Conservation (phyloP, 2,329 filamentous ascomycete genomes). For the Fusarium pininemorale region DNA sequence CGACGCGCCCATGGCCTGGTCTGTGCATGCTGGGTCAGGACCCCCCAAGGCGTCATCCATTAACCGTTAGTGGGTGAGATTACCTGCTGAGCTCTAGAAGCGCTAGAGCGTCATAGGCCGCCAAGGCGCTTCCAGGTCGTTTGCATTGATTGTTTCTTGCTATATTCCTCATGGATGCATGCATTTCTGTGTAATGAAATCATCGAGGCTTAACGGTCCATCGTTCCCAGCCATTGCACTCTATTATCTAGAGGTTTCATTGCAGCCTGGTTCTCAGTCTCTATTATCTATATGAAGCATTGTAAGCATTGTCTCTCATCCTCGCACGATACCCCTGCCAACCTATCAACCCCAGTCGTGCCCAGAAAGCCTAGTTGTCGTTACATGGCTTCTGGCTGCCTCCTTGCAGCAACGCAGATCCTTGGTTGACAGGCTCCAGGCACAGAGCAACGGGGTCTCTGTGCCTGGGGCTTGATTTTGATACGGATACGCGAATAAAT, state of each 20-base stretch:
- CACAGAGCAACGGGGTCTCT: constrained; percentile 14
- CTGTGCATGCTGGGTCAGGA: constrained; percentile 15
- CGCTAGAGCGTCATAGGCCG: constrained; percentile 29
- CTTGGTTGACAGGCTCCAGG: background rate
- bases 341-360: constrained; percentile 4
- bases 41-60: constrained; percentile 16
- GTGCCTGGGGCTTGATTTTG: background rate
- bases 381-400: constrained; percentile 25
- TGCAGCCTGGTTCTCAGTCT: background rate
- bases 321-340: constrained; percentile 10
- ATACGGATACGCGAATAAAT: constrained; percentile 13
- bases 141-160: constrained; percentile 10
- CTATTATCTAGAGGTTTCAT: background rate
- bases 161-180: background rate
- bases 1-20: constrained; percentile 12
- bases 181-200: constrained; percentile 12
- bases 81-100: constrained; percentile 23
- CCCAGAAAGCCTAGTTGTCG: constrained; percentile 8
- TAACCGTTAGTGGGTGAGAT: constrained; percentile 24
- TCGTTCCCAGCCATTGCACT: background rate
- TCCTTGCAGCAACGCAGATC: constrained; percentile 25
- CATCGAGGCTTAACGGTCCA: background rate
- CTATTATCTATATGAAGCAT: background rate
- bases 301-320: constrained; percentile 7
- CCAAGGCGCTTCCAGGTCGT: constrained; percentile 16